Evolutionary conservation across 352 stramenopile genomes (phyloP).

Genomic region (Pythium insidiosum): DNA sequence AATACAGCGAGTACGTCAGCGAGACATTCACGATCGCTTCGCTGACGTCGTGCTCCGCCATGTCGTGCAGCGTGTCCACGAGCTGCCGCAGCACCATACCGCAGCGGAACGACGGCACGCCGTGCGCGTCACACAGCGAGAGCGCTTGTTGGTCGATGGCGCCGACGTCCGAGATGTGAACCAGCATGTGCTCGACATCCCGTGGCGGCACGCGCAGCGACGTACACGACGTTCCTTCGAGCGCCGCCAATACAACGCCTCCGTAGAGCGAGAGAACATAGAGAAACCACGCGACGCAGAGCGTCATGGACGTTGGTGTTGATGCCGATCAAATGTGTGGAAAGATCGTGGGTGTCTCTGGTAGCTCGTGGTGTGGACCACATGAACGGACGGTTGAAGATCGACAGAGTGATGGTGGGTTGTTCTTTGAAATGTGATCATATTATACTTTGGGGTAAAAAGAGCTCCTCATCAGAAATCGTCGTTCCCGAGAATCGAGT

Average conservation of each 20-base stretch:
- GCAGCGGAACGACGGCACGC: no score
- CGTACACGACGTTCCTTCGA: neutral
- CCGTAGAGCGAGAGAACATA: neutral
- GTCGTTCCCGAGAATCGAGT: constrained; percentile 50
- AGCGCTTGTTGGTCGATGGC: constrained; percentile 1
- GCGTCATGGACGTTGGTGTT: neutral
- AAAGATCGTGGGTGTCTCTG: constrained; percentile 1
- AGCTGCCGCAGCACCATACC: constrained; percentile 19
- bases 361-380: neutral
- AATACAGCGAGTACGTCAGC: no score
- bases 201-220: constrained; percentile 8
- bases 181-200: constrained; percentile 7
- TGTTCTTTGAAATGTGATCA: neutral
- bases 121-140: no score
- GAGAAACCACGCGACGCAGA: neutral
- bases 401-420: no score
- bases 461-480: constrained; percentile 10
- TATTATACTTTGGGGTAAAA: constrained; percentile 2
- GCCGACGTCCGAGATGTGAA: constrained; percentile 11
- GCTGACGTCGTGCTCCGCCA: constrained; percentile 26
- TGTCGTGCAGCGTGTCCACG: constrained; percentile 28
- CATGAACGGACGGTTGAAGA: no score
- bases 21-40: constrained; percentile 55
- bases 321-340: neutral
- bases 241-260: neutral